Base-by-base conservation (phyloP, 2,329 filamentous ascomycete genomes). In the Balansia obtecta region DNA sequence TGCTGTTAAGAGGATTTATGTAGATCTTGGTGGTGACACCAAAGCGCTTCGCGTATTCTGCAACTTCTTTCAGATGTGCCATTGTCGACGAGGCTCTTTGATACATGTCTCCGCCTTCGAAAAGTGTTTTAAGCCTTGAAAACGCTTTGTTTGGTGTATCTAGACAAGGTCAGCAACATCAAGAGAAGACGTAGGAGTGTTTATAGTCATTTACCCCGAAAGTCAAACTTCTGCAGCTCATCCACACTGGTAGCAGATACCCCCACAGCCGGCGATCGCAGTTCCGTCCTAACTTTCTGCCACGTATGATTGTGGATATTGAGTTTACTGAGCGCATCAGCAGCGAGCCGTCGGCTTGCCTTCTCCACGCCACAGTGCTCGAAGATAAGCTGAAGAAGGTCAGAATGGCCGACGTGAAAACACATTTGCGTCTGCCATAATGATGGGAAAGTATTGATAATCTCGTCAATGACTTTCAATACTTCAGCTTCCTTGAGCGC, bases 401-500 rank as follows among this genome's bases (percentile, higher is more conserved):
- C 84, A 0, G 88, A 88, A 63, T 98, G 93, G 46, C 93, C 93
- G 37, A 98, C 67, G 56, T 95, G 83, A 58, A 96, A 94, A 61
- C 86, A 94, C 80, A 96, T 88, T 27, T 82, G 79, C 2, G 77
- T 76, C 0, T 80, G 75, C 10, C 79, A 76, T 12, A 95, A 72
- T 2, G 83, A 81, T 0, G 90, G 90, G 55, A 97, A 90, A 5
- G 84, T 78, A 46, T 82, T 76, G 15, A 94, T 77, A 40, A 96
- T 85, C 63, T 98, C 93, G 62, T 98, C 93, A 20, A 97, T 71
- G 2, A 97, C 90, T 60, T 96, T 97, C 57, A 98, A 79, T 0
- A 89, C 84, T 65, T 97, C 91, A 0, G 91, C 91, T 66, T 98
- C 93, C 60, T 95, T 94, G 50, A 96, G 67, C 1, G 89, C 85